Evolutionary conservation across 805 yeast genomes (phyloP).

Genomic region (Zygosaccharomyces siamensis): DNA sequence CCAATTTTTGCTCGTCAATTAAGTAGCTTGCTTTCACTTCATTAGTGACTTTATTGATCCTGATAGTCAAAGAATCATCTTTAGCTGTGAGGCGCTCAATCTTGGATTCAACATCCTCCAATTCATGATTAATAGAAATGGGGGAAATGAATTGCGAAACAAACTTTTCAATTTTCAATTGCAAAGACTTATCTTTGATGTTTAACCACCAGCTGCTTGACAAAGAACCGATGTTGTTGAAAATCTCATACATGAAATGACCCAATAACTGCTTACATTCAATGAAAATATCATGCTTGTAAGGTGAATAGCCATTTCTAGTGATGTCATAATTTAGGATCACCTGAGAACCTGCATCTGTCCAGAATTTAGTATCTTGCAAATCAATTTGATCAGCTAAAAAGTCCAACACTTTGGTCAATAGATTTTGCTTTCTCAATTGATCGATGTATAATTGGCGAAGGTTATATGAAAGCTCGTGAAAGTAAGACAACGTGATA

Average conservation of each 20-base stretch:
- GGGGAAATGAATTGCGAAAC: slow-evolving; percentile 62
- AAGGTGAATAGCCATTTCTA: slow-evolving; percentile 19
- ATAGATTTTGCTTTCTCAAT: slow-evolving; percentile 44
- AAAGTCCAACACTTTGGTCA: slow-evolving; percentile 48
- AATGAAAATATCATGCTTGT: slow-evolving; percentile 25
- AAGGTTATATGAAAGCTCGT: slow-evolving; percentile 58
- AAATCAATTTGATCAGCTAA: slow-evolving; percentile 51
- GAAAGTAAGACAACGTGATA: slow-evolving; percentile 56
- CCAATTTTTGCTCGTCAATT: slow-evolving; percentile 85
- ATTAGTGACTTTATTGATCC: slow-evolving; percentile 52
- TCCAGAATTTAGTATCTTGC: slow-evolving; percentile 25
- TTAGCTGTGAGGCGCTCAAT: slow-evolving; percentile 34
- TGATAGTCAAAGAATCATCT: slow-evolving; percentile 47
- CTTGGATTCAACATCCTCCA: slow-evolving; percentile 45
- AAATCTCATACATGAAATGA: slow-evolving; percentile 25
- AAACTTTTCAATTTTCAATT: slow-evolving; percentile 55
- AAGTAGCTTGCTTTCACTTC: slow-evolving; percentile 70
- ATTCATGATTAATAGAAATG: slow-evolving; percentile 50
- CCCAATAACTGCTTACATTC: slow-evolving; percentile 30
- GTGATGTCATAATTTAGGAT: slow-evolving; percentile 21
- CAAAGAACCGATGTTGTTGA: slow-evolving; percentile 31
- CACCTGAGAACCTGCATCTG: slow-evolving; percentile 23
- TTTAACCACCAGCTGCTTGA: slow-evolving; percentile 58
- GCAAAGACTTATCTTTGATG: slow-evolving; percentile 62
- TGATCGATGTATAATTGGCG: slow-evolving; percentile 57